A percentile compares a stretch with the other conserved stretches of the same genome.
These are phyloP conservation scores for Aspergillus quadricinctus DNA, from an alignment of 2,329 filamentous ascomycete genomes.

Conservation along the genomic window DNA sequence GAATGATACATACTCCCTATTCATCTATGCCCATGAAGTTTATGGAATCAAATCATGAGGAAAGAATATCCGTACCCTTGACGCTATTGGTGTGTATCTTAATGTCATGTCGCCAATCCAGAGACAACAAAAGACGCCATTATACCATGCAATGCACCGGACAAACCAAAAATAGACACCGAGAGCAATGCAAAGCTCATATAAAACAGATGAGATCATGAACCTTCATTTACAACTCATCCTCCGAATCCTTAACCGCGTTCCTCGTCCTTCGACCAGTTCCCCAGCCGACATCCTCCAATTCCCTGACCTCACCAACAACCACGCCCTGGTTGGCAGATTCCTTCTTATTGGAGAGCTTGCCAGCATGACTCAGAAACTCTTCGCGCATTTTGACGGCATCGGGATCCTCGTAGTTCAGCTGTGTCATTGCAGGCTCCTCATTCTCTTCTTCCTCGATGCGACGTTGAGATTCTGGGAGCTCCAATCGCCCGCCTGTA, in stretches of 20 bases:
- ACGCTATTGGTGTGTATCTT: background rate
- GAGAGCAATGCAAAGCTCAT: background rate
- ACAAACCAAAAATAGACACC: background rate
- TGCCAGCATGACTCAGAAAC: constrained; percentile 43
- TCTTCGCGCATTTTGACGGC: constrained; percentile 55
- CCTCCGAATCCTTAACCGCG: constrained; percentile 19
- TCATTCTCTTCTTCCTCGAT: constrained; percentile 30
- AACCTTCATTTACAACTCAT: constrained; percentile 1
- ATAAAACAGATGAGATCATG: background rate
- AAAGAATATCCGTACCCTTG: background rate
- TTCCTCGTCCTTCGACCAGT: constrained; percentile 34
- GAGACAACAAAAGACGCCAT: background rate
- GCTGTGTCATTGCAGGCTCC: constrained; percentile 42
- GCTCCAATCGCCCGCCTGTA: constrained; percentile 30
- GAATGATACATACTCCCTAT: background rate
- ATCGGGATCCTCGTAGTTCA: constrained; percentile 48
- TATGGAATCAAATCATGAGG: background rate
- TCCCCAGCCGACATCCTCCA: constrained; percentile 32
- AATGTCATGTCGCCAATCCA: background rate
- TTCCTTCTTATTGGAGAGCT: constrained; percentile 37
- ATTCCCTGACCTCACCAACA: constrained; percentile 28
- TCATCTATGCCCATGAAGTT: background rate
- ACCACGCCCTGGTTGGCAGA: constrained; percentile 14
- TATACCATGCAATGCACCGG: background rate
- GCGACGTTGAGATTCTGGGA: constrained; percentile 18